Conservation (phyloP, 2,329 filamentous ascomycete species). For the Colletotrichum cereale region DNA sequence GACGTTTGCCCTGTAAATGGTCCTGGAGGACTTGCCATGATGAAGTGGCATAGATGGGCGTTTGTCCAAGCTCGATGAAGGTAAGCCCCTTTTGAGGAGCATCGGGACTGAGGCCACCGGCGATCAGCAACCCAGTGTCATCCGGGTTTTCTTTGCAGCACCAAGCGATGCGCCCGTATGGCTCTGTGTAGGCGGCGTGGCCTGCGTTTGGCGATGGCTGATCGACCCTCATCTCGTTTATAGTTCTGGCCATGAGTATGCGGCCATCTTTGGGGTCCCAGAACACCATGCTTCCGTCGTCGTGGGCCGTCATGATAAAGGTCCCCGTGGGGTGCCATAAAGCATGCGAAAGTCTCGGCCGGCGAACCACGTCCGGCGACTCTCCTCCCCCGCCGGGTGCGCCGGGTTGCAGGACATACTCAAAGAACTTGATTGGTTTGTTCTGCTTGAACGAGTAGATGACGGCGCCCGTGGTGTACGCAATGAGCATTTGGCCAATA, state of each 20-base stretch:
- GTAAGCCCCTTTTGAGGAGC: constrained; percentile 81
- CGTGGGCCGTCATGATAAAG: constrained; percentile 87
- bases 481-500: constrained; percentile 90
- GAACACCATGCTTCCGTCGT: constrained; percentile 91
- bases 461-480: constrained; percentile 89
- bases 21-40: constrained; percentile 85
- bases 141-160: constrained; percentile 95
- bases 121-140: constrained; percentile 88
- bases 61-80: constrained; percentile 89
- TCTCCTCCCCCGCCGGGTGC: constrained; percentile 85
- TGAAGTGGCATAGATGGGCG: constrained; percentile 91
- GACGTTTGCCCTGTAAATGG: constrained; percentile 83
- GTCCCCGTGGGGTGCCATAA: constrained; percentile 96
- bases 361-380: constrained; percentile 71
- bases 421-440: constrained; percentile 80
- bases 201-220: constrained; percentile 67
- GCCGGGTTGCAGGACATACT: constrained; percentile 84
- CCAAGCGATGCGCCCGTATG: constrained; percentile 86
- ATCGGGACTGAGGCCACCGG: constrained; percentile 80
- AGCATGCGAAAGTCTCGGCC: constrained; percentile 83
- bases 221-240: constrained; percentile 81
- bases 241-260: constrained; percentile 83
- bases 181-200: constrained; percentile 74
- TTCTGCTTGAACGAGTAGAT: constrained; percentile 97
- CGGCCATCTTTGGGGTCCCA: constrained; percentile 95